phyloP scores from a whole-genome alignment of 441 rosid genomes.

The Syzygium malaccense region DNA sequence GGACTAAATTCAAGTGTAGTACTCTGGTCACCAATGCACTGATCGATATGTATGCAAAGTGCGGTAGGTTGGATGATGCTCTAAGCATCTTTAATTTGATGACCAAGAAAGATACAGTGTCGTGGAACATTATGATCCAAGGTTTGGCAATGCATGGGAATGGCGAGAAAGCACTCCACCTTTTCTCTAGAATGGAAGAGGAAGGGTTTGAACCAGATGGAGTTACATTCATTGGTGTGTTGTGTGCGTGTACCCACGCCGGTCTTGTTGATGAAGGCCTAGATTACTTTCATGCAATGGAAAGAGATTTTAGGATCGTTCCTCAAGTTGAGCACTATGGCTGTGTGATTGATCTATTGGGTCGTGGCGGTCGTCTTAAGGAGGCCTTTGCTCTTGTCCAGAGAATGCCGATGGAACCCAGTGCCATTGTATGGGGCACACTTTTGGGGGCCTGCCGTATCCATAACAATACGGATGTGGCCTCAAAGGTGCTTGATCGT shows the following conservation, averaged over 20 bases:
- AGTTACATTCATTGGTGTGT: conserved; percentile 52
- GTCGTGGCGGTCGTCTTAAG: conserved; percentile 55
- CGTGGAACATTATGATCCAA: conserved; percentile 85
- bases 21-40: conserved; percentile 57
- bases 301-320: conserved; percentile 43
- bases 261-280: conserved; percentile 67
- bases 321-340: conserved; percentile 81
- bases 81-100: conserved; percentile 44
- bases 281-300: conserved; percentile 49
- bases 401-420: conserved; percentile 69
- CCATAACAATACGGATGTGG: conserved; percentile 49
- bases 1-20: conserved; percentile 23
- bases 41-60: conserved; percentile 77
- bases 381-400: conserved; percentile 58
- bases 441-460: conserved; percentile 69
- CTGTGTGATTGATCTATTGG: conserved; percentile 73
- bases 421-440: conserved; percentile 71
- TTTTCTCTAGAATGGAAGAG: conserved; percentile 51
- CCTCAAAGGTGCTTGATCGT: conserved; percentile 36
- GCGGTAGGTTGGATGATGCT: conserved; percentile 63
- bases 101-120: conserved; percentile 46
- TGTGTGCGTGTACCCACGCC: conserved; percentile 78
- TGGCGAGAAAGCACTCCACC: conserved; percentile 52
- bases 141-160: conserved; percentile 73
- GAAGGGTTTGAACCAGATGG: conserved; percentile 65